These are phyloP conservation scores for Trichoderma polysporum DNA, from an alignment of 2,329 filamentous ascomycete genomes.

Conservation along the genomic window DNA sequence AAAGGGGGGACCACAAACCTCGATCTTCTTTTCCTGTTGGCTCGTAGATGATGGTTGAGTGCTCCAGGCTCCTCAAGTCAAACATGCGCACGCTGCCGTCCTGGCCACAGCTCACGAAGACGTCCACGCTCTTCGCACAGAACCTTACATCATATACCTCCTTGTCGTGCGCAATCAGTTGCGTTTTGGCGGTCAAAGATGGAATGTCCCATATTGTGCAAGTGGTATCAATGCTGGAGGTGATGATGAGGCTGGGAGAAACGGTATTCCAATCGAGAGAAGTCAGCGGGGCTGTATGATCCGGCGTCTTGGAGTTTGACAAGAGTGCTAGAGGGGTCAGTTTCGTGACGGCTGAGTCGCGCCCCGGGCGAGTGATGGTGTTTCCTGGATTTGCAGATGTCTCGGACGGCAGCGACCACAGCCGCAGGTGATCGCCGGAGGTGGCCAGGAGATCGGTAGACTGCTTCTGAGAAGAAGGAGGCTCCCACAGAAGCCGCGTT, in stretches of 20 bases:
- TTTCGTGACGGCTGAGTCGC: constrained; percentile 67
- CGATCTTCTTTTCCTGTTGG: constrained; percentile 81
- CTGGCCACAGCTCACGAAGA: constrained; percentile 96
- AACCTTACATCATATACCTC: constrained; percentile 98
- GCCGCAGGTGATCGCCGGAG: constrained; percentile 86
- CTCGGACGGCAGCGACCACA: constrained; percentile 87
- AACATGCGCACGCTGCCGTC: constrained; percentile 99
- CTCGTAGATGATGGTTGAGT: constrained; percentile 99
- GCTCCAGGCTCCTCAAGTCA: constrained; percentile 90
- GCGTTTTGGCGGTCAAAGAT: constrained; percentile 94
- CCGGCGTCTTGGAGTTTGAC: constrained; percentile 97
- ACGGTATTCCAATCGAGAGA: constrained; percentile 98
- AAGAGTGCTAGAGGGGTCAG: constrained; percentile 88
- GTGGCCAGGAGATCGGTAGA: constrained; percentile 93
- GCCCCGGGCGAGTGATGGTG: constrained; percentile 62
- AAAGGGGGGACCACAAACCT: constrained; percentile 48
- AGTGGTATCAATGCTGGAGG: constrained; percentile 96
- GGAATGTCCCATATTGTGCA: constrained; percentile 99
- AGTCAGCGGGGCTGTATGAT: constrained; percentile 94
- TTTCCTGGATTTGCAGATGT: constrained; percentile 57
- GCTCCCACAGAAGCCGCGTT: constrained; percentile 92
- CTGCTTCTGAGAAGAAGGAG: constrained; percentile 90
- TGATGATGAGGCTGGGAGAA: constrained; percentile 95
- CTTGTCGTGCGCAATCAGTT: constrained; percentile 97
- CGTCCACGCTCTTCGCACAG: constrained; percentile 96